Conservation (phyloP, 1,284 basidiomycete genomes). For the Taiwanofungus camphoratus region DNA sequence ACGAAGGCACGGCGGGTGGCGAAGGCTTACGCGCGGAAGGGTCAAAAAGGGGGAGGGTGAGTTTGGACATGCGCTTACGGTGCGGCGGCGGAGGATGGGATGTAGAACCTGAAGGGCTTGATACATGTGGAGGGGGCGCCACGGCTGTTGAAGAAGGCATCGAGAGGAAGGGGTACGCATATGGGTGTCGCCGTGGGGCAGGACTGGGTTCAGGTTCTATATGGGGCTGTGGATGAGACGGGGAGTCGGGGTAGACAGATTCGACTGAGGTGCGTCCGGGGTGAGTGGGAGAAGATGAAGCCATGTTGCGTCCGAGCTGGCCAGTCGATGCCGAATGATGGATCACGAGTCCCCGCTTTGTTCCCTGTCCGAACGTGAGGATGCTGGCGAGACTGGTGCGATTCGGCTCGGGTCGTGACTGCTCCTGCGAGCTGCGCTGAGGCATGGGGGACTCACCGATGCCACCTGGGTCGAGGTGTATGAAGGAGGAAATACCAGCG, state of each 20-base stretch:
- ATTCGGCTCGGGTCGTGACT: conserved; percentile 18
- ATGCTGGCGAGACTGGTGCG: conserved; percentile 45
- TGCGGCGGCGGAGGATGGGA: conserved; percentile 19
- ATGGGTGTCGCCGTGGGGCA: conserved; percentile 38
- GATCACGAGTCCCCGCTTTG: conserved; percentile 18
- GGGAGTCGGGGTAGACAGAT: conserved; percentile 7
- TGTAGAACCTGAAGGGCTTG: too few relatives aligned
- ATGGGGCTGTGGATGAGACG: not conserved
- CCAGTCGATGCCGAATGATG: conserved; percentile 19
- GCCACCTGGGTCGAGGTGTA: conserved; percentile 43
- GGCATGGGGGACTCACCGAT: conserved; percentile 52
- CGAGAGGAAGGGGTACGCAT: conserved; percentile 39
- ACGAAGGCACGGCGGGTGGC: conserved; percentile 14
- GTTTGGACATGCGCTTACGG: conserved; percentile 16
- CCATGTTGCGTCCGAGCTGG: conserved; percentile 11
- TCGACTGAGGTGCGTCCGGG: not conserved
- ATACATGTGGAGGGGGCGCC: conserved; percentile 12
- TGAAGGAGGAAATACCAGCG: conserved; percentile 34
- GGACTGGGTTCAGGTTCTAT: conserved; percentile 9
- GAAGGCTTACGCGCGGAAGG: conserved; percentile 17
- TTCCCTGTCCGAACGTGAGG: conserved; percentile 36
- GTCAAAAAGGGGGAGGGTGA: conserved; percentile 19
- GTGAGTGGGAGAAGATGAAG: not conserved
- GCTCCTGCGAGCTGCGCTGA: conserved; percentile 21
- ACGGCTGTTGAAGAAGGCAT: too few relatives aligned